These are phyloP conservation scores for Populus trichocarpa DNA, from an alignment of 441 rosid species.

Conservation along the genomic window DNA sequence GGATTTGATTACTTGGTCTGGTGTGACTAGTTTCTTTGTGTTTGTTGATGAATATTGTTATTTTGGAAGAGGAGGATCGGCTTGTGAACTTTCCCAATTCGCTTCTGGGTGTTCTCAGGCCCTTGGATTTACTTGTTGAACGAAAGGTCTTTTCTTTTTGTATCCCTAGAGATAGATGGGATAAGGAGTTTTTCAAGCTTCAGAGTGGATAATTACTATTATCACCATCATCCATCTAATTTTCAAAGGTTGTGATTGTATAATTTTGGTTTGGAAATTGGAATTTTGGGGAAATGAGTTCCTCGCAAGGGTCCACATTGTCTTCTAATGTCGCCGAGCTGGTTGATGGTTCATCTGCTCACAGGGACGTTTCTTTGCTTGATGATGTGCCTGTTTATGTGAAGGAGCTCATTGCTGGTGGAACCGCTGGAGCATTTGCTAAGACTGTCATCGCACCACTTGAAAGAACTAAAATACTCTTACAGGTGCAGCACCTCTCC, in stretches of 20 bases:
- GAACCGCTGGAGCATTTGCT: slow-evolving; percentile 93
- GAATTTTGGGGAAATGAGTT: slow-evolving; percentile 39
- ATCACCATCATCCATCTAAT: background rate
- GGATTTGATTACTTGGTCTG: slow-evolving; percentile 26
- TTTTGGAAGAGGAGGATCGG: slow-evolving; percentile 47
- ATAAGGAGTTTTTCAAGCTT: slow-evolving; percentile 58
- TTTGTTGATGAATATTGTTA: slow-evolving; percentile 71
- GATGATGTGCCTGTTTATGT: slow-evolving; percentile 79
- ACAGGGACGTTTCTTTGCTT: slow-evolving; percentile 31
- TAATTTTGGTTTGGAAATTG: slow-evolving; percentile 10
- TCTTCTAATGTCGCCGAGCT: slow-evolving; percentile 58
- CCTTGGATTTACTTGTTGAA: slow-evolving; percentile 35
- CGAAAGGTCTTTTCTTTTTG: slow-evolving; percentile 32
- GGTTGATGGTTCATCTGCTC: slow-evolving; percentile 51
- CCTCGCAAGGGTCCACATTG: slow-evolving; percentile 68
- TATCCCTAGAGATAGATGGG: slow-evolving; percentile 82
- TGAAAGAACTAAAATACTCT: slow-evolving; percentile 81
- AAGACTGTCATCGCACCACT: slow-evolving; percentile 94
- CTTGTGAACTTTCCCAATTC: slow-evolving; percentile 53
- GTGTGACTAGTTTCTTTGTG: slow-evolving; percentile 21
- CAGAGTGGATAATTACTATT: slow-evolving; percentile 46
- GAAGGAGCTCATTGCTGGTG: slow-evolving; percentile 93
- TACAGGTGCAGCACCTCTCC: slow-evolving; percentile 59
- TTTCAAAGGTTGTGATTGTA: slow-evolving; percentile 2
- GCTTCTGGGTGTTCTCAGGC: slow-evolving; percentile 62